Percentiles rank a stretch among this genome's conserved stretches.
These are phyloP conservation scores for Penicillium subrubescens DNA, from an alignment of 495 filamentous ascomycete species.

Conservation along the genomic window DNA sequence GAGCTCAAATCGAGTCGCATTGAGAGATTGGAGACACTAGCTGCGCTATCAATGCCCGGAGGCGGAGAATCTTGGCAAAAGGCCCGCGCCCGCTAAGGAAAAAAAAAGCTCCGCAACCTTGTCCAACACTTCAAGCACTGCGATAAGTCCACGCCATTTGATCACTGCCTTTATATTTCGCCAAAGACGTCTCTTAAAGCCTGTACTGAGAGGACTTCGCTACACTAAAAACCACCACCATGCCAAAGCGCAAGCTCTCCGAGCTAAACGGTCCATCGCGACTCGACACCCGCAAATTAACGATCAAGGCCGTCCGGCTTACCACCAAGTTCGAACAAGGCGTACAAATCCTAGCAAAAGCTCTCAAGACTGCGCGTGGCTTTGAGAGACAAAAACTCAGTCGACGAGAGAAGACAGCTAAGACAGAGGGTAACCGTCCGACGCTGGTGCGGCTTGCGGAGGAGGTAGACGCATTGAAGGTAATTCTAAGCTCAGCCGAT, in stretches of 20 bases:
- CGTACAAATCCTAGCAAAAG: slow-evolving; percentile 62
- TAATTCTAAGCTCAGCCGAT: slow-evolving; percentile 25
- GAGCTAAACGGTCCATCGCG: slow-evolving; percentile 31
- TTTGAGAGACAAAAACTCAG: slow-evolving; percentile 89
- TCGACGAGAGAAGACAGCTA: slow-evolving; percentile 70
- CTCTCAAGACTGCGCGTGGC: slow-evolving; percentile 77
- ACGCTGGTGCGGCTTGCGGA: slow-evolving; percentile 61
- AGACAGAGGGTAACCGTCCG: slow-evolving; percentile 42
- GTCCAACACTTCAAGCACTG: not conserved
- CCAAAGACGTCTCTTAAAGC: not conserved
- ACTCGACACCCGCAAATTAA: slow-evolving; percentile 29
- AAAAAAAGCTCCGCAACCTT: slow-evolving; percentile 22
- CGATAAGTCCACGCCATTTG: not conserved
- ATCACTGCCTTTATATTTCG: not conserved
- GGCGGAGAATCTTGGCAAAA: slow-evolving; percentile 29
- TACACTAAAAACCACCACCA: slow-evolving; percentile 20
- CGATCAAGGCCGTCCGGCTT: slow-evolving; percentile 43
- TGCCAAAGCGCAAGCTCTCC: slow-evolving; percentile 53
- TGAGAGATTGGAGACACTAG: too few relatives aligned
- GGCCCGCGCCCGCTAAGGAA: slow-evolving; percentile 24
- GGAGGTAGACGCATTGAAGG: slow-evolving; percentile 78
- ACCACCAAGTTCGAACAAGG: slow-evolving; percentile 59
- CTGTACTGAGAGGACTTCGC: not conserved
- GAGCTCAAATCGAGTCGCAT: not conserved
- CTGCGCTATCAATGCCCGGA: not conserved